Conservation (phyloP, 306 rosid genomes). For the Argentina anserina region DNA sequence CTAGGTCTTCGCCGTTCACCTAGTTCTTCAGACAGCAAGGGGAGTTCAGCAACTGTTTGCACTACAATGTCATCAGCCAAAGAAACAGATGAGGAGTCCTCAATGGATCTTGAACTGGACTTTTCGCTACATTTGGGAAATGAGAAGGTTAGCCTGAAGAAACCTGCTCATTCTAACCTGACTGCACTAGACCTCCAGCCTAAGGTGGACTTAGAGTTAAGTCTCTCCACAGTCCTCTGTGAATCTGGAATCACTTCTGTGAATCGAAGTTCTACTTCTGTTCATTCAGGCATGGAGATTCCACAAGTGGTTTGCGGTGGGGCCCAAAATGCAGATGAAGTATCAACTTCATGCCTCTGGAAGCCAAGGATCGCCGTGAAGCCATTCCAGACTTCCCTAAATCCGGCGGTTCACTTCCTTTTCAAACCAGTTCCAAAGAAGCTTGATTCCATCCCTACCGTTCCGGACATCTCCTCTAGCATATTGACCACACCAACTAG, state of each 20-base stretch:
- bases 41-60: conserved; percentile 83
- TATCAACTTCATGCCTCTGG: conserved; percentile 59
- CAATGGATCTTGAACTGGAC: conserved; percentile 75
- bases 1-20: conserved; percentile 79
- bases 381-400: conserved; percentile 31
- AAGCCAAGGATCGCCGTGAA: conserved; percentile 38
- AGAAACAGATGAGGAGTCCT: conserved; percentile 83
- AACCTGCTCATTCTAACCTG: conserved; percentile 35
- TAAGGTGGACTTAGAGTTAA: conserved; percentile 67
- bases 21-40: conserved; percentile 88
- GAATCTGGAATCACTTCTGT: conserved; percentile 70
- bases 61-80: conserved; percentile 79
- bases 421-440: conserved; percentile 41
- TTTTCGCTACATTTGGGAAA: conserved; percentile 63
- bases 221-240: conserved; percentile 67
- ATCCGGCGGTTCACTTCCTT: conserved; percentile 33
- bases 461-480: conserved; percentile 49
- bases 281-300: conserved; percentile 48
- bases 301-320: conserved; percentile 31
- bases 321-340: conserved; percentile 56
- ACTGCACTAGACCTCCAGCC: conserved; percentile 46
- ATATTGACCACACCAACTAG: conserved; percentile 51
- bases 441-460: conserved; percentile 35
- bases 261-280: conserved; percentile 37
- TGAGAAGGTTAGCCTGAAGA: conserved; percentile 57